A percentile compares a stretch with the other conserved stretches of the same genome.
phyloP scores from a whole-genome alignment of 2,329 filamentous ascomycete genomes.

The Trichoderma citrinoviride region DNA sequence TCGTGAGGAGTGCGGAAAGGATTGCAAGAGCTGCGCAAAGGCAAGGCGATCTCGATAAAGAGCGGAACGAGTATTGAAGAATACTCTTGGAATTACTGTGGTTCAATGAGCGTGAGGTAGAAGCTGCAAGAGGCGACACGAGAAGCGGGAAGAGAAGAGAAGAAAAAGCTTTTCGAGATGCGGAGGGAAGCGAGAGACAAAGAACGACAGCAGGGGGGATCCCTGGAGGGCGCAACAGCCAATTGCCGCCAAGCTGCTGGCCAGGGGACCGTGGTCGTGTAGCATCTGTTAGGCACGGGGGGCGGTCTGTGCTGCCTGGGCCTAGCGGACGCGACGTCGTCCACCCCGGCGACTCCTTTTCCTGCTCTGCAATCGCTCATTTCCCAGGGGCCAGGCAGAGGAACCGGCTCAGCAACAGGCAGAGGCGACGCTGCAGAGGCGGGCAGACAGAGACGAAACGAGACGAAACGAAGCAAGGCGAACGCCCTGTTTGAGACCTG shows the following conservation, averaged over 20 bases:
- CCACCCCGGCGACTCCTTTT: constrained; percentile 24
- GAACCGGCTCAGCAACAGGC: too few species aligned
- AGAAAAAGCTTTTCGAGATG: constrained; percentile 20
- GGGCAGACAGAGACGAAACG: not conserved
- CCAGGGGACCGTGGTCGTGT: not conserved
- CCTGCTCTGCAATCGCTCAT: constrained; percentile 19
- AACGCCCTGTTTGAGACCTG: not conserved
- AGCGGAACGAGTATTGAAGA: constrained; percentile 32
- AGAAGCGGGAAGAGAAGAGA: constrained; percentile 2
- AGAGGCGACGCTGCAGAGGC: not conserved
- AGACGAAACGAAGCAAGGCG: constrained; percentile 7
- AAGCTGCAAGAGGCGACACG: constrained; percentile 14
- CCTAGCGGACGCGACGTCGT: not conserved
- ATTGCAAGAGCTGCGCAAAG: constrained; percentile 8
- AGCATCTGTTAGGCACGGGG: not conserved
- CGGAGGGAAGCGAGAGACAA: constrained; percentile 19
- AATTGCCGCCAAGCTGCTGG: constrained; percentile 12
- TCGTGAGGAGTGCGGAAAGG: constrained; percentile 11
- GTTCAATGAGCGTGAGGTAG: constrained; percentile 20
- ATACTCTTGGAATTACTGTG: constrained; percentile 27
- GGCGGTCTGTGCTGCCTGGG: not conserved
- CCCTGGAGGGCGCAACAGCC: not conserved
- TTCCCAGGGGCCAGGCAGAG: constrained; percentile 5
- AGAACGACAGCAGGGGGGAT: not conserved
- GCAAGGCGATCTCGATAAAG: constrained; percentile 21